Conservation (phyloP, 2,329 filamentous ascomycete species). For the Ophiostoma fasciatum region DNA sequence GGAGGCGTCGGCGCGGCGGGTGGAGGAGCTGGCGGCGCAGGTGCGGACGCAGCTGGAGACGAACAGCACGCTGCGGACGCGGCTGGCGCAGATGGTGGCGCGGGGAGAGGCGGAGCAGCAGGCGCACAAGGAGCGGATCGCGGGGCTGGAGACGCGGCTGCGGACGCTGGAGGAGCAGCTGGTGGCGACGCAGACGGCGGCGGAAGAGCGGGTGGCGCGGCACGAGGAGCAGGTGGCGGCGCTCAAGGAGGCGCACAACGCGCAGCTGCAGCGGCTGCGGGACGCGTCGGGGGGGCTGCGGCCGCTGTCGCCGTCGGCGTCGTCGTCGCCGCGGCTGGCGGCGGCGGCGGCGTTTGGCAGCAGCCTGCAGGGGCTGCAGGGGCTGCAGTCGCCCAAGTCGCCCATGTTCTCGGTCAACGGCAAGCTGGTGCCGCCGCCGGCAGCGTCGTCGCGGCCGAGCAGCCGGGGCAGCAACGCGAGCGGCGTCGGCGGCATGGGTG, state of each 20-base stretch:
- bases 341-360: background rate
- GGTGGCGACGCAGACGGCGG: slow-evolving; percentile 65
- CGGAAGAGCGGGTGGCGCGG: slow-evolving; percentile 66
- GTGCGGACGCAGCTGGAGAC: slow-evolving; percentile 67
- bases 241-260: slow-evolving; percentile 62
- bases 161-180: slow-evolving; percentile 74
- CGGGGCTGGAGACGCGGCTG: slow-evolving; percentile 66
- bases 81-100: slow-evolving; percentile 63
- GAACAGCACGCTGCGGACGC: slow-evolving; percentile 60
- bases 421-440: slow-evolving; percentile 8
- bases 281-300: slow-evolving; percentile 19
- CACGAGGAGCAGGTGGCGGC: slow-evolving; percentile 75
- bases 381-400: slow-evolving; percentile 41
- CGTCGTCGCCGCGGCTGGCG: slow-evolving; percentile 25
- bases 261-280: slow-evolving; percentile 62
- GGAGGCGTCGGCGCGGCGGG: slow-evolving; percentile 55
- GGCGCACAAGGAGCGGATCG: slow-evolving; percentile 67
- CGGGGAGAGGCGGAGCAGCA: slow-evolving; percentile 77
- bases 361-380: background rate
- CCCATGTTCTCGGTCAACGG: slow-evolving; percentile 39
- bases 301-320: slow-evolving; percentile 12
- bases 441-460: slow-evolving; percentile 9
- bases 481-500: slow-evolving; percentile 23
- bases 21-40: slow-evolving; percentile 60
- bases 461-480: slow-evolving; percentile 26